These are phyloP conservation scores for Hypomyces rosellus DNA, from an alignment of 2,329 filamentous ascomycete species.

Conservation along the genomic window DNA sequence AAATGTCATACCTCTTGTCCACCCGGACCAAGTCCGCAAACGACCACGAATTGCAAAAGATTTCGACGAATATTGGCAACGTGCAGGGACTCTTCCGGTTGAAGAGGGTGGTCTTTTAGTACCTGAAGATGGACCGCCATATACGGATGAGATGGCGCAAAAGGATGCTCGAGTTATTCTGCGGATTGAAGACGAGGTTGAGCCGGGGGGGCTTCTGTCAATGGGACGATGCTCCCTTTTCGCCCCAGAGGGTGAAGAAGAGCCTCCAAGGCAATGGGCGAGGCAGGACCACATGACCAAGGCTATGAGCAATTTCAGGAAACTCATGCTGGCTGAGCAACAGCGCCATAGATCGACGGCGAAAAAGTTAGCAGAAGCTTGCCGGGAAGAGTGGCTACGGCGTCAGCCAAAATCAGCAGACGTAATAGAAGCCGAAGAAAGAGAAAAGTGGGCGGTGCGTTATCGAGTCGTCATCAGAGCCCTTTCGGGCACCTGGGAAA, in stretches of 20 bases:
- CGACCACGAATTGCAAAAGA: constrained; percentile 46
- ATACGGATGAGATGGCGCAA: constrained; percentile 55
- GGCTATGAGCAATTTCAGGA: constrained; percentile 74
- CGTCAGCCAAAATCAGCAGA: constrained; percentile 71
- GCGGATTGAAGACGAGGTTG: constrained; percentile 64
- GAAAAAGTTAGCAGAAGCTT: constrained; percentile 72
- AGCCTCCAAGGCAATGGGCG: constrained; percentile 75
- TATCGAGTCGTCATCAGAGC: constrained; percentile 66
- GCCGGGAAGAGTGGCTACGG: constrained; percentile 66
- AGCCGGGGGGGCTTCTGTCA: constrained; percentile 70
- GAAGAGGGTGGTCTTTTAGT: constrained; percentile 52
- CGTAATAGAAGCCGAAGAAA: constrained; percentile 74
- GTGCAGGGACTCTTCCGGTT: constrained; percentile 45
- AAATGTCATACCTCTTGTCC: constrained; percentile 47
- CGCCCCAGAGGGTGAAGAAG: constrained; percentile 63
- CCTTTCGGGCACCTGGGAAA: constrained; percentile 55
- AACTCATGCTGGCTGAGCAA: constrained; percentile 73
- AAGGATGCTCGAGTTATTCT: constrained; percentile 65
- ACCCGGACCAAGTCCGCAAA: constrained; percentile 51
- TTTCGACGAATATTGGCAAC: constrained; percentile 53
- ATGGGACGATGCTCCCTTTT: constrained; percentile 64
- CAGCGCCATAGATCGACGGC: constrained; percentile 69
- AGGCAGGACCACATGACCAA: constrained; percentile 79
- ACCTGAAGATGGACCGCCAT: constrained; percentile 49
- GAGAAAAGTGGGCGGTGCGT: constrained; percentile 56